These are phyloP conservation scores for Millerago galiae DNA, from an alignment of 805 yeast genomes.

Conservation along the genomic window DNA sequence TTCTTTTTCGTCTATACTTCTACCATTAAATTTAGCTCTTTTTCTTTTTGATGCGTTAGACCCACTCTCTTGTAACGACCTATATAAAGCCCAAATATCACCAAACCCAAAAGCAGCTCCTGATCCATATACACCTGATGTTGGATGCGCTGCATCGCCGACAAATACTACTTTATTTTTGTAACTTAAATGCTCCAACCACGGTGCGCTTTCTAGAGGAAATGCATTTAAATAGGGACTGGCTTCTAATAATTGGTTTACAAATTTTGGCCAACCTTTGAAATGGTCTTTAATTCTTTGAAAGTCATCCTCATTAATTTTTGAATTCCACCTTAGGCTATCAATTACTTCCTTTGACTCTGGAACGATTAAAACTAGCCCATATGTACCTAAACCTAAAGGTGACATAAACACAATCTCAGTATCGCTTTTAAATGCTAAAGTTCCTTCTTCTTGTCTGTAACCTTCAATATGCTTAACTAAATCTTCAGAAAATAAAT, in stretches of 20 bases:
- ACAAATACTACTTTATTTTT: neutral
- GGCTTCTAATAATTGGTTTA: neutral
- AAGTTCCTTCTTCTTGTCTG: neutral
- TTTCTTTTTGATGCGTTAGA: neutral
- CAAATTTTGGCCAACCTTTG: neutral
- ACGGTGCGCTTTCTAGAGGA: neutral
- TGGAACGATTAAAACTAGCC: neutral
- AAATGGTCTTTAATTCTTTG: neutral
- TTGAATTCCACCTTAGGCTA: neutral
- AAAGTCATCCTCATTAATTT: neutral
- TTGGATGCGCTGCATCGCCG: constrained; percentile 3
- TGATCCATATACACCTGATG: neutral
- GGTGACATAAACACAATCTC: neutral
- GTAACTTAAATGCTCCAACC: neutral
- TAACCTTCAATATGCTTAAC: neutral
- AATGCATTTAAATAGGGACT: constrained; percentile 1
- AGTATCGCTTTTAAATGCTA: neutral
- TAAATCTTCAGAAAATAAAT: neutral
- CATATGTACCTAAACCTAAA: neutral
- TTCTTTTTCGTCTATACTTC: neutral
- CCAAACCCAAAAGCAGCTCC: constrained; percentile 2
- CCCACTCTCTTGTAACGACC: neutral
- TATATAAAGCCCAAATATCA: constrained; percentile 1
- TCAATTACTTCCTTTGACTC: neutral
- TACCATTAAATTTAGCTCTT: neutral